phyloP scores from a whole-genome alignment of 805 yeast genomes.

The Candida jianshihensis region DNA sequence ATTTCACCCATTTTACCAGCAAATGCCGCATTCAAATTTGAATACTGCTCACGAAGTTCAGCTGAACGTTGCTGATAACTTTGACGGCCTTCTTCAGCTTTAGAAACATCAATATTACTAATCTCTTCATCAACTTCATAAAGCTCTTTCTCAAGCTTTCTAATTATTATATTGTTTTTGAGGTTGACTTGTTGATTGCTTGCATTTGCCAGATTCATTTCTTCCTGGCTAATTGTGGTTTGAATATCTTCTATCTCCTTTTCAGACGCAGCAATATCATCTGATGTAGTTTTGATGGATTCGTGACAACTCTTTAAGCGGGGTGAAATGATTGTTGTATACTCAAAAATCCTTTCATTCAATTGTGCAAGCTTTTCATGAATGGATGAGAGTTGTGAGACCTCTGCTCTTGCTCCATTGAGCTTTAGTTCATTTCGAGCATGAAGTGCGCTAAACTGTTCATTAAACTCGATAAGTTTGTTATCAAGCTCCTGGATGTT shows the following conservation, averaged over 20 bases:
- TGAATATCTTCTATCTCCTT: constrained; percentile 21
- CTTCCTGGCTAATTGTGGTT: constrained; percentile 26
- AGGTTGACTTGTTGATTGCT: constrained; percentile 56
- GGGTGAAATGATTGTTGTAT: constrained; percentile 1
- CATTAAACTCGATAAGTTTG: constrained; percentile 14
- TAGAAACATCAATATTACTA: constrained; percentile 37
- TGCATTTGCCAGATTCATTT: constrained; percentile 45
- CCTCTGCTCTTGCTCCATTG: background rate
- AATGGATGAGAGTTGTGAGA: constrained; percentile 12
- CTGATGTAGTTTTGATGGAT: constrained; percentile 15
- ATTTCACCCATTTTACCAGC: constrained; percentile 83
- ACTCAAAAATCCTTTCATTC: constrained; percentile 29
- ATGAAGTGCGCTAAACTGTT: constrained; percentile 14
- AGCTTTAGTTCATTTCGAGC: constrained; percentile 1
- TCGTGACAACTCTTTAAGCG: constrained; percentile 1
- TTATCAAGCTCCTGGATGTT: constrained; percentile 17
- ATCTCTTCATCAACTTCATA: constrained; percentile 33
- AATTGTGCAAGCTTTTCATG: constrained; percentile 22
- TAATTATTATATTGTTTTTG: constrained; percentile 55
- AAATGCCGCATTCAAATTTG: constrained; percentile 52
- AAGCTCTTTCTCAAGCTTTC: constrained; percentile 36
- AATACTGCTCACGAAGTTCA: constrained; percentile 40
- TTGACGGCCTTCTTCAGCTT: constrained; percentile 55
- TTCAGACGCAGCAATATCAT: constrained; percentile 20
- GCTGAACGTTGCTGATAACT: constrained; percentile 54